Base-by-base conservation (phyloP, 768 basidiomycete genomes). In the Lactifluus hygrophoroides region DNA sequence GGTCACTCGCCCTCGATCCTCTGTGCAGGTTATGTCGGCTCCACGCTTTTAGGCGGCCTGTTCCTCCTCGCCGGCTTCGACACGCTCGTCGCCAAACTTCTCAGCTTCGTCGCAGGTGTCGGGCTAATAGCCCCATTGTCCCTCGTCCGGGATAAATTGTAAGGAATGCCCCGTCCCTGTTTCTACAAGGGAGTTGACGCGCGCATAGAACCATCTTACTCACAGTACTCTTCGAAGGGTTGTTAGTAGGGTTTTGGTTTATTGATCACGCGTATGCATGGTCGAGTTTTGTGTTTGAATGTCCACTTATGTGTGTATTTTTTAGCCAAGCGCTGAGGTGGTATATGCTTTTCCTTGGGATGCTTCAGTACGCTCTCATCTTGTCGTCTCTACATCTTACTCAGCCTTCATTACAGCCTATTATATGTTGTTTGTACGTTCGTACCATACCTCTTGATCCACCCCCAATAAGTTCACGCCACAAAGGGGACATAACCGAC, bases 161-260 rank as follows among this genome's bases (percentile, higher is more conserved):
- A 21, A 17, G 7, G 6, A 32, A 14, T 21, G 5, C 50, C 7
- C 1, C 16, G 11, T 27, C 46, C 1, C 10, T 19, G 13, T 38
- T 10, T 5, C 35, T 9, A n/a, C 3, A 6, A 45, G 47, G 21
- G 52, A 19, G 40, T 21, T 10, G 11, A 30, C 10, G 23, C 21
- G 13, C 42, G 19, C 51, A 35, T 56, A 96, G 94, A 59, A 95
- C 94, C 25, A 93, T 94, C 65, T 58, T 88, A 10, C 79, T 95
- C 42, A 94, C 90, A 23, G 65, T 90, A 23, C 69, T 84, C 10
- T 94, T 91, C 65, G 93, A 96, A 70, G 92, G 81, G 9, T 73
- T 96, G 23, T 76, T 97, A 47, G 80, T 97, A 56, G 94, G 90
- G 0, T 90, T 97, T 64, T 96, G 94, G 94, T 96, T 95, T 69